Evolutionary conservation across 306 rosid species (phyloP).

Genomic region (Trichosanthes cucumerina): DNA sequence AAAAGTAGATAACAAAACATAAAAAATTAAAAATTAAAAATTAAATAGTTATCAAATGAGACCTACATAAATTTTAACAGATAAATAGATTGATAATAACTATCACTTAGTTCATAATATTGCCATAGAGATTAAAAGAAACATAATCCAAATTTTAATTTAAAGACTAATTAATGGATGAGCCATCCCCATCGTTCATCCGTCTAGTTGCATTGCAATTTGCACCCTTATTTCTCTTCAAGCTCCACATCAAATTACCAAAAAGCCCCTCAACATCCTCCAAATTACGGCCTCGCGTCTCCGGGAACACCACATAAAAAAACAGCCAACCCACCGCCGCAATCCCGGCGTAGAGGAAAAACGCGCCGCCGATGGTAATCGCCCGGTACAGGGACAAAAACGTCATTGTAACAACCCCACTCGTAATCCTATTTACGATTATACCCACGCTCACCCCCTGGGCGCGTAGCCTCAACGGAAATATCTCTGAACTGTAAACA

Average conservation of each 20-base stretch:
- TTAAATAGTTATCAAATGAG: too few relatives aligned
- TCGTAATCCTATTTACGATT: slow-evolving; percentile 43
- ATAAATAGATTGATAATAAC: too few relatives aligned
- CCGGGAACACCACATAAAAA: slow-evolving; percentile 52
- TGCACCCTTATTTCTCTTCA: slow-evolving; percentile 10
- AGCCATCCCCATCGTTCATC: not conserved
- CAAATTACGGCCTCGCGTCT: slow-evolving; percentile 59
- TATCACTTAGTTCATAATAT: too few relatives aligned
- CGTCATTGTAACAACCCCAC: slow-evolving; percentile 66
- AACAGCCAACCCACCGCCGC: slow-evolving; percentile 39
- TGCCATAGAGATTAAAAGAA: not conserved
- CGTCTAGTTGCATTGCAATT: not conserved
- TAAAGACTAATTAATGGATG: not conserved
- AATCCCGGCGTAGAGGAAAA: slow-evolving; percentile 44
- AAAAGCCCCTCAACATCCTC: slow-evolving; percentile 72
- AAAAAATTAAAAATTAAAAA: too few relatives aligned
- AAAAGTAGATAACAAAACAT: too few relatives aligned
- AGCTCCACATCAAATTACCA: slow-evolving; percentile 32
- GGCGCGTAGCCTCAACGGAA: slow-evolving; percentile 69
- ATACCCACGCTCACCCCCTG: slow-evolving; percentile 59
- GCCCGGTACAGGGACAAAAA: slow-evolving; percentile 40
- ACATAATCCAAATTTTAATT: not conserved
- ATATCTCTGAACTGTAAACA: slow-evolving; percentile 56
- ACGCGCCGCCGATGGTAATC: slow-evolving; percentile 59
- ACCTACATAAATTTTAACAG: too few relatives aligned